Conservation (phyloP, 1,284 basidiomycete species). For the Leccinum pachyderme region DNA sequence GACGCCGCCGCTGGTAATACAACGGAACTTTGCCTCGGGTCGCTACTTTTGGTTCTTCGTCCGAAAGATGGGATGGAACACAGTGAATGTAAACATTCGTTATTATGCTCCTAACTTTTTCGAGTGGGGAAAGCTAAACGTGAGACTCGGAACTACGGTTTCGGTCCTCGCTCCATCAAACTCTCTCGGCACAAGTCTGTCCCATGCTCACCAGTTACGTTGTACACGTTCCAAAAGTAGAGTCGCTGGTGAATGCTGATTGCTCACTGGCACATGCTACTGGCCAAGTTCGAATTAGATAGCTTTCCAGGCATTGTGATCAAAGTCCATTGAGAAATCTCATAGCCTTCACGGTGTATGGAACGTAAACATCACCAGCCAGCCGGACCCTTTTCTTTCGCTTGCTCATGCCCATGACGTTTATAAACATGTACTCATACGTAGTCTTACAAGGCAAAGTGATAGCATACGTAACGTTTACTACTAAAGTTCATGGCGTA, state of each 20-base stretch:
- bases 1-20: not conserved
- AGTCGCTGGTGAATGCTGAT: not conserved
- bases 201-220: not conserved
- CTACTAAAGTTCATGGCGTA: slow-evolving; percentile 1
- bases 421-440: slow-evolving; percentile 11
- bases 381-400: not conserved
- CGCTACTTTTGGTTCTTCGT: not conserved
- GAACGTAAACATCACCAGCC: too few relatives aligned
- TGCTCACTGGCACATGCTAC: too few relatives aligned
- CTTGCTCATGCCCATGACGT: slow-evolving; percentile 1
- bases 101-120: not conserved
- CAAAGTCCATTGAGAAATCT: too few relatives aligned
- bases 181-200: not conserved
- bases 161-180: too few relatives aligned
- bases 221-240: not conserved
- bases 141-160: not conserved
- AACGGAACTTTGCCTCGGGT: not conserved
- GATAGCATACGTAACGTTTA: slow-evolving; percentile 12
- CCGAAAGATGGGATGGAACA: not conserved
- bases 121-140: not conserved
- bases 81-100: not conserved
- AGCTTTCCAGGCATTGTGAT: too few relatives aligned
- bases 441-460: slow-evolving; percentile 19
- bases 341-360: too few relatives aligned
- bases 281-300: too few relatives aligned